These are phyloP conservation scores for Moesziomyces antarcticus DNA, from an alignment of 1,284 basidiomycete species.

Conservation along the genomic window DNA sequence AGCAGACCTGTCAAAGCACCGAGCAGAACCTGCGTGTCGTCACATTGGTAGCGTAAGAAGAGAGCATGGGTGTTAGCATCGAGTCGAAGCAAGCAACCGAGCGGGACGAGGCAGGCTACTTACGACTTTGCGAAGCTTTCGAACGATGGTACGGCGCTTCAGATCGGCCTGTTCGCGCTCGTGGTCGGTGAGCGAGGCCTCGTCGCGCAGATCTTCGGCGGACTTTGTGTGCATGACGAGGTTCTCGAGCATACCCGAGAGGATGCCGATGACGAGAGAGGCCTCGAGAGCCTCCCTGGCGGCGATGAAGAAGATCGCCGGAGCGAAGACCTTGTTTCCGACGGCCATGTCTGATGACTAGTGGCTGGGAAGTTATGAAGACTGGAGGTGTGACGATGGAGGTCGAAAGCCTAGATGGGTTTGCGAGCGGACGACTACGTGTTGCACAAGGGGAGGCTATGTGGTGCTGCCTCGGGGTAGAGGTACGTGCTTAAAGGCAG, in stretches of 20 bases:
- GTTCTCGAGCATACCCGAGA: slow-evolving; percentile 62
- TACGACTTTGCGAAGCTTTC: slow-evolving; percentile 56
- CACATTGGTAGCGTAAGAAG: background rate
- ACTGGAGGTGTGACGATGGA: background rate
- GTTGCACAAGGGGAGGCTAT: slow-evolving; percentile 2
- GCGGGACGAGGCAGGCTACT: slow-evolving; percentile 4
- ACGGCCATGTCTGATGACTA: slow-evolving; percentile 20
- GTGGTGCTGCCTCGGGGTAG: slow-evolving; percentile 1
- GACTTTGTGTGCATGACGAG: slow-evolving; percentile 51
- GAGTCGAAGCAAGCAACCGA: background rate
- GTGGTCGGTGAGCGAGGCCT: slow-evolving; percentile 13
- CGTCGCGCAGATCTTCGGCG: slow-evolving; percentile 9
- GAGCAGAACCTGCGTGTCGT: slow-evolving; percentile 16
- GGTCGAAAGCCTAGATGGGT: no score
- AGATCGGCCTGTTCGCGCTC: slow-evolving; percentile 13
- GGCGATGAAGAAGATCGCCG: slow-evolving; percentile 66
- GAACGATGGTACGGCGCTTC: slow-evolving; percentile 38
- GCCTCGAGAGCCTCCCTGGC: slow-evolving; percentile 65
- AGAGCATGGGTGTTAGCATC: background rate
- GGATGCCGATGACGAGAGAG: slow-evolving; percentile 64
- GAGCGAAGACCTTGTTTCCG: slow-evolving; percentile 64
- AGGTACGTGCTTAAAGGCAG: slow-evolving; percentile 1
- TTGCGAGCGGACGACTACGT: background rate
- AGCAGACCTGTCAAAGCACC: slow-evolving; percentile 57
- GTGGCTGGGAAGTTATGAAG: background rate